Evolutionary conservation across 2,329 filamentous ascomycete species (phyloP).

Genomic region (Cercospora nicotianae): DNA sequence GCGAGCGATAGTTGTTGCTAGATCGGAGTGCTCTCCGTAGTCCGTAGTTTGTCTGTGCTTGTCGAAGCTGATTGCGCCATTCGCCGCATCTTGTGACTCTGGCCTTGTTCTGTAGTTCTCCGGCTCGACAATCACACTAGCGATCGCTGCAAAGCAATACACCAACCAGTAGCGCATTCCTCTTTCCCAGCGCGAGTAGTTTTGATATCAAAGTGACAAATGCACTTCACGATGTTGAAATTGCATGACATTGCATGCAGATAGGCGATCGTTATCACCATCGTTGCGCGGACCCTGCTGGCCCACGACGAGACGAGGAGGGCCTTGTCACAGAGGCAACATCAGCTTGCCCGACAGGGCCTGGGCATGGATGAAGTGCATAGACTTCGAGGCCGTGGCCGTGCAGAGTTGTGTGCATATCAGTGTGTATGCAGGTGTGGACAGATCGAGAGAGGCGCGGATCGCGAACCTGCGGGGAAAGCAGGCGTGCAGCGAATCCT

Average conservation of each 20-base stretch:
- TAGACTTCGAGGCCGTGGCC: background rate
- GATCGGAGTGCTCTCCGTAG: background rate
- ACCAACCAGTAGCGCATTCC: background rate
- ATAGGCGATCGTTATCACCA: conserved; percentile 6
- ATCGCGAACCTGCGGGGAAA: conserved; percentile 12
- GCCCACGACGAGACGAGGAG: background rate
- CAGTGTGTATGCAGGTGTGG: background rate
- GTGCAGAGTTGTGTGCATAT: conserved; percentile 4
- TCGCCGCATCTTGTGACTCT: background rate
- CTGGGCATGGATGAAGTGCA: background rate
- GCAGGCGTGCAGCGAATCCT: background rate
- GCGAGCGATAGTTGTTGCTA: background rate
- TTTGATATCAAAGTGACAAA: background rate
- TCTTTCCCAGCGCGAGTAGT: background rate
- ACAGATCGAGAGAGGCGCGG: background rate
- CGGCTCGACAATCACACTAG: background rate
- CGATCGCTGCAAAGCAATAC: background rate
- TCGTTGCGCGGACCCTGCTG: background rate
- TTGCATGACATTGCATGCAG: conserved; percentile 3
- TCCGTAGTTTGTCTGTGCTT: background rate
- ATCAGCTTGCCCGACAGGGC: background rate
- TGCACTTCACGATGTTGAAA: background rate
- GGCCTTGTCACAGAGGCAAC: background rate
- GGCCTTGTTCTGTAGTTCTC: background rate
- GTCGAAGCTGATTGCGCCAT: background rate